Conservation (phyloP, 2,329 filamentous ascomycete genomes). For the Cladobotryum mycophilum region DNA sequence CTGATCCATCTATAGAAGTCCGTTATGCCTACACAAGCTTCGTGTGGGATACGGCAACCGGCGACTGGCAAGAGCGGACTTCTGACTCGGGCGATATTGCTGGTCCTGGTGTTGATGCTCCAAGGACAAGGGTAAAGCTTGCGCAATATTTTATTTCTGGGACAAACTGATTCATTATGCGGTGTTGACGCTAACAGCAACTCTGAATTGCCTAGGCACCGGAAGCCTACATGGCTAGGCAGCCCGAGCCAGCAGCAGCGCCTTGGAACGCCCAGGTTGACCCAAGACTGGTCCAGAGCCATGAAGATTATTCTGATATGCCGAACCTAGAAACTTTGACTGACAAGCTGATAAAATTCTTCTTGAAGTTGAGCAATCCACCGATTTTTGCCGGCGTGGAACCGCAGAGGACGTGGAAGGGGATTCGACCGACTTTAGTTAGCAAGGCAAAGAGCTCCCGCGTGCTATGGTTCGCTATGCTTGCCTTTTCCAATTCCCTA, state of each 20-base stretch:
- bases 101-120: neutral
- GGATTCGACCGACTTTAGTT: constrained; percentile 41
- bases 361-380: constrained; percentile 41
- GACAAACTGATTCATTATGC: too few relatives aligned
- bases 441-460: constrained; percentile 40
- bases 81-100: constrained; percentile 1
- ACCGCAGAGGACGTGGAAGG: constrained; percentile 45
- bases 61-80: constrained; percentile 19
- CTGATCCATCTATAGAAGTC: constrained; percentile 32
- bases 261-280: neutral
- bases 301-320: neutral
- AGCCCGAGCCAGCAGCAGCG: neutral
- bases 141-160: too few relatives aligned
- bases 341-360: constrained; percentile 40
- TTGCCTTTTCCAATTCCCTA: constrained; percentile 45
- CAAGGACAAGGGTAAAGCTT: constrained; percentile 15
- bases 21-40: constrained; percentile 43
- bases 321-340: neutral
- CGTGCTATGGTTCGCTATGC: constrained; percentile 42
- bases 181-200: too few relatives aligned
- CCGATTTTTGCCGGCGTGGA: constrained; percentile 49
- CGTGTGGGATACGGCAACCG: constrained; percentile 37
- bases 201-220: too few relatives aligned
- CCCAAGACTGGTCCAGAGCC: neutral
- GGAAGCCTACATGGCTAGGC: neutral